Conservation (phyloP, 441 rosid species). For the Arabidopsis lyrata region DNA sequence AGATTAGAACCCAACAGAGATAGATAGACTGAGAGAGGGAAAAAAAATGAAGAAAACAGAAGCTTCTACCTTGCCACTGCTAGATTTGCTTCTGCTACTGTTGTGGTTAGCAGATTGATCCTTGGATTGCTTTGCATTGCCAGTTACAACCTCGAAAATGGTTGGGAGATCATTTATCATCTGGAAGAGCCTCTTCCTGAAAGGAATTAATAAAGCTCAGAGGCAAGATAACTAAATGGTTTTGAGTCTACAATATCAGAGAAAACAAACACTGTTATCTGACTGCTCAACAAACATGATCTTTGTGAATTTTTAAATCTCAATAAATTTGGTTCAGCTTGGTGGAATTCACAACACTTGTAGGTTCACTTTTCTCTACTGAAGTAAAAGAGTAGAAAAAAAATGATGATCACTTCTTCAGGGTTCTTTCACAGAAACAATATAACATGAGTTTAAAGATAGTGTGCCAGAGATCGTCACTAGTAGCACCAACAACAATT, state of each 20-base stretch:
- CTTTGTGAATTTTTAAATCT: neutral
- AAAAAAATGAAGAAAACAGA: neutral
- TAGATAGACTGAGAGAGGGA: neutral
- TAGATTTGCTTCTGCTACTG: conserved; percentile 56
- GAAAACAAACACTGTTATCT: conserved; percentile 2
- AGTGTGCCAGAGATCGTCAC: conserved; percentile 4
- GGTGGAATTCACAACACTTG: conserved; percentile 12
- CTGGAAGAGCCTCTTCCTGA: conserved; percentile 67
- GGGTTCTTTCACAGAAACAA: neutral
- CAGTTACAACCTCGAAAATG: conserved; percentile 61
- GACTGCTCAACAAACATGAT: conserved; percentile 16
- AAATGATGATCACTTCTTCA: neutral
- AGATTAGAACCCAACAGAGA: conserved; percentile 2
- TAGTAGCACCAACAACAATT: neutral
- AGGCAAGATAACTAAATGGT: neutral
- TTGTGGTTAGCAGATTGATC: conserved; percentile 51
- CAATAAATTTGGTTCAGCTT: conserved; percentile 7
- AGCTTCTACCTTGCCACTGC: conserved; percentile 46
- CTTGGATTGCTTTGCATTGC: conserved; percentile 56
- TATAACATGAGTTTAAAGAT: neutral
- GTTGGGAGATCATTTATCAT: conserved; percentile 74
- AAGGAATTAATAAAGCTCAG: conserved; percentile 6
- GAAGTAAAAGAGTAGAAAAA: neutral
- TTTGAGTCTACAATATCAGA: conserved; percentile 12
- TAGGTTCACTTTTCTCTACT: conserved; percentile 10